phyloP scores from a whole-genome alignment of 331 rosid species.

The Erythrophleum ivorense region DNA sequence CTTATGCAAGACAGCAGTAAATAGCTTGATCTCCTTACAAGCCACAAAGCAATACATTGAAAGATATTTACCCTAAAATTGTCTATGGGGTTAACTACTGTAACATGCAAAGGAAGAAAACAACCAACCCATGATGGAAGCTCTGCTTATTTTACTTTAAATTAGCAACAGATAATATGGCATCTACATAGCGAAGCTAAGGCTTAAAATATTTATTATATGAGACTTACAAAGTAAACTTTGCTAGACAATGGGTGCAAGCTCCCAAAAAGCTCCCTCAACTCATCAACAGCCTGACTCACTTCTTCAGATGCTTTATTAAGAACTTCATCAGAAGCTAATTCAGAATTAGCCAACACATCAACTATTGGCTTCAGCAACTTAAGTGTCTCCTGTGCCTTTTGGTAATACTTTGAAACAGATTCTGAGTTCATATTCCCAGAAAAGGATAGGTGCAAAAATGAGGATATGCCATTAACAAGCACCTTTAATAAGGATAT shows the following conservation, averaged over 20 bases:
- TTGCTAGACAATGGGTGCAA: constrained; percentile 92
- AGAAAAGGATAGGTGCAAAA: constrained; percentile 64
- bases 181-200: constrained; percentile 17
- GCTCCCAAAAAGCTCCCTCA: constrained; percentile 72
- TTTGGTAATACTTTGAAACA: constrained; percentile 70
- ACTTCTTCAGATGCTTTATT: constrained; percentile 70
- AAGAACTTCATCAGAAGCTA: constrained; percentile 70
- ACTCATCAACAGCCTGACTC: constrained; percentile 66
- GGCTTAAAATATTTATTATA: constrained; percentile 15
- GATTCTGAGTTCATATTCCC: constrained; percentile 70
- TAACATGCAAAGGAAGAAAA: constrained; percentile 29
- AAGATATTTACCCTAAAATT: constrained; percentile 30
- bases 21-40: constrained; percentile 22
- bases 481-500: constrained; percentile 74
- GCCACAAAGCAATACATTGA: constrained; percentile 28
- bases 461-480: constrained; percentile 72
- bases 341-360: constrained; percentile 67
- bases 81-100: constrained; percentile 25
- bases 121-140: constrained; percentile 34
- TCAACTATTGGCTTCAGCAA: constrained; percentile 81
- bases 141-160: constrained; percentile 18
- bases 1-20: constrained; percentile 20
- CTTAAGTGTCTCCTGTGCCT: constrained; percentile 76
- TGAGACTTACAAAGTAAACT: constrained; percentile 86
- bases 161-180: constrained; percentile 15